Percentiles rank a stretch among this genome's conserved stretches.
These are phyloP conservation scores for Mucor velutinosus DNA, from an alignment of 371 early-diverging fungal genomes.

Conservation along the genomic window DNA sequence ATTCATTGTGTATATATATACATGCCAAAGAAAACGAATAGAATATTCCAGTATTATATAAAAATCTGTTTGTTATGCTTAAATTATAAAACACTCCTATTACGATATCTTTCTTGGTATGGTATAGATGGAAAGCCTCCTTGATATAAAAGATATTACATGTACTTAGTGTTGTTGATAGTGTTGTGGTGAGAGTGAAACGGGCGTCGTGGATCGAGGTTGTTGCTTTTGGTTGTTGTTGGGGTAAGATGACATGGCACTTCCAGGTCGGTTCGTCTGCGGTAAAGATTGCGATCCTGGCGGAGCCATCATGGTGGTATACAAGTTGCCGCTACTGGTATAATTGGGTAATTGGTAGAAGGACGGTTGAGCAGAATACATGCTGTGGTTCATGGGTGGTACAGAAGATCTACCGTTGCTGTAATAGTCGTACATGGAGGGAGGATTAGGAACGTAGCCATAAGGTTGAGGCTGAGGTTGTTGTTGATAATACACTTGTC, in stretches of 20 bases:
- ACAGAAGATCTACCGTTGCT: slow-evolving; percentile 11
- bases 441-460: neutral
- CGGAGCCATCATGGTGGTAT: neutral
- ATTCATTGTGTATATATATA: neutral
- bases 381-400: slow-evolving; percentile 9
- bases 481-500: slow-evolving; percentile 34
- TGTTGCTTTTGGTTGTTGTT: neutral
- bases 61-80: neutral
- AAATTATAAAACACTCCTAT: neutral
- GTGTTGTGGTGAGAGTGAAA: neutral
- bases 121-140: neutral
- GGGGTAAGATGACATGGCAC: neutral
- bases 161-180: neutral
- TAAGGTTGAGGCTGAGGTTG: slow-evolving; percentile 24
- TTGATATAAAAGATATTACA: neutral
- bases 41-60: neutral
- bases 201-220: neutral
- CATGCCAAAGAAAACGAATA: neutral
- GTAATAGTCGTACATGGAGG: slow-evolving; percentile 9
- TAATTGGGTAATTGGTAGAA: slow-evolving; percentile 6
- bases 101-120: neutral
- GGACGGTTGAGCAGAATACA: neutral
- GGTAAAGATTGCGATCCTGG: neutral
- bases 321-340: slow-evolving; percentile 1
- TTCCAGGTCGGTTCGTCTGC: neutral